Base-by-base conservation (phyloP, 179 eudicot species). In the Corrigiola litoralis region DNA sequence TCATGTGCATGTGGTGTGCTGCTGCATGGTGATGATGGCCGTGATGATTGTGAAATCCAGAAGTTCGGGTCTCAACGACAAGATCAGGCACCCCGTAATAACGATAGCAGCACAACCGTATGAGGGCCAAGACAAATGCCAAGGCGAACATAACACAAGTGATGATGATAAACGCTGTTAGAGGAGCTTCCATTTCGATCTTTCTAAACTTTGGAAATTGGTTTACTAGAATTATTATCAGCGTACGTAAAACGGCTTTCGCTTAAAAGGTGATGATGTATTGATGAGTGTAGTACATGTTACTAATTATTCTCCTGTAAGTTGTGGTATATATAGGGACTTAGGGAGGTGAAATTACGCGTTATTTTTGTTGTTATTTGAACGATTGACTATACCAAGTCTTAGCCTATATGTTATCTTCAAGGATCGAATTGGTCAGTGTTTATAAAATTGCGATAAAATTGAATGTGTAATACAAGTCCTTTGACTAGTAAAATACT, bases 131-230 rank as follows among this genome's bases (percentile, higher is more conserved):
- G 24, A 29, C 33, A 13, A 58, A 24, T 0, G 38, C 27, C 14
- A 47, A 0, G n/a, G 33, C 57, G 27, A 58, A n/a, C n/a, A 67
- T 9, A 20, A 36, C 48, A 36, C 64, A 44, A 5, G 13, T 14
- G 1, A 67, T 0, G 16, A 67, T 36, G 58, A 67, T 46, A 61
- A 67, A 67, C 29, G 34, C 17, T 4, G 20, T 36, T 14, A 67
- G 18, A 33, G 51, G 18, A 20, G 63, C 53, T 18, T 56, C 85
- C 7, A 57, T 77, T 27, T 1, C 3, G 5, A 5, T 45, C 8
- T 45, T n/a, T 45, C 3, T 45, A 44, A 3, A 20, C 48, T 44
- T n/a, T n/a, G 1, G 17, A 20, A 44, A 13, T n/a, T n/a, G n/a
- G n/a, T n/a, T n/a, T n/a, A n/a, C n/a, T n/a, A n/a, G n/a, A n/a